Percentiles rank a stretch among this genome's conserved stretches.
These are phyloP conservation scores for Venustampulla echinocandica DNA, from an alignment of 495 filamentous ascomycete genomes.

Conservation along the genomic window DNA sequence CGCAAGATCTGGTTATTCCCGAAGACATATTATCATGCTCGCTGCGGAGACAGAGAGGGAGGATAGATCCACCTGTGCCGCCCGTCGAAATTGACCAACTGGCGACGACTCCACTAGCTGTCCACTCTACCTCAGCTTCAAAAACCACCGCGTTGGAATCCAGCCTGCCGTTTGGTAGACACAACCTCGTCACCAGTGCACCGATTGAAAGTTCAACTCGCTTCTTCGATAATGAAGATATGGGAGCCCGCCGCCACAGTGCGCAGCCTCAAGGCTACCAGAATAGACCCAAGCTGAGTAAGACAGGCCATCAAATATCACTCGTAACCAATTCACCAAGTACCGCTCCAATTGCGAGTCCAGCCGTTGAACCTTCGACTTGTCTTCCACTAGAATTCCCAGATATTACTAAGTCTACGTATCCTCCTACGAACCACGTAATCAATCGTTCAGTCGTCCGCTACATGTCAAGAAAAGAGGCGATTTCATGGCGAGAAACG, in stretches of 20 bases:
- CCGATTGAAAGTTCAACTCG: background rate
- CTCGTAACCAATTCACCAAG: background rate
- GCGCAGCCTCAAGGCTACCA: background rate
- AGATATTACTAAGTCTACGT: background rate
- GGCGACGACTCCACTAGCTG: no score
- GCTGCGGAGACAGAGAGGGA: background rate
- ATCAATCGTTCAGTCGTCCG: background rate
- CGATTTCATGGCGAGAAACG: constrained; percentile 1
- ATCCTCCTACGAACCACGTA: background rate
- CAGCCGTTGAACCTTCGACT: constrained; percentile 4
- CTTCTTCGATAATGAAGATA: background rate
- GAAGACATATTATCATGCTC: constrained; percentile 1
- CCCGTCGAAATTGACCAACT: constrained; percentile 2
- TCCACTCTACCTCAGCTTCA: no score
- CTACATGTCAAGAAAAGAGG: constrained; percentile 5
- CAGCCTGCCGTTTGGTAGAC: background rate
- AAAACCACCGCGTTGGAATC: constrained; percentile 3
- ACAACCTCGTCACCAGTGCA: constrained; percentile 1
- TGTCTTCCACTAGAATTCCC: constrained; percentile 1
- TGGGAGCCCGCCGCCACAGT: constrained; percentile 2
- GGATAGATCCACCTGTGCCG: constrained; percentile 3
- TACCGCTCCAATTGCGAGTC: background rate
- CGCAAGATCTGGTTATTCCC: background rate
- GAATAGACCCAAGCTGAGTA: background rate
- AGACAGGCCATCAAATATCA: constrained; percentile 2